Evolutionary conservation across 371 early-diverging fungal species (phyloP).

Genomic region (Rhizopus stolonifer): DNA sequence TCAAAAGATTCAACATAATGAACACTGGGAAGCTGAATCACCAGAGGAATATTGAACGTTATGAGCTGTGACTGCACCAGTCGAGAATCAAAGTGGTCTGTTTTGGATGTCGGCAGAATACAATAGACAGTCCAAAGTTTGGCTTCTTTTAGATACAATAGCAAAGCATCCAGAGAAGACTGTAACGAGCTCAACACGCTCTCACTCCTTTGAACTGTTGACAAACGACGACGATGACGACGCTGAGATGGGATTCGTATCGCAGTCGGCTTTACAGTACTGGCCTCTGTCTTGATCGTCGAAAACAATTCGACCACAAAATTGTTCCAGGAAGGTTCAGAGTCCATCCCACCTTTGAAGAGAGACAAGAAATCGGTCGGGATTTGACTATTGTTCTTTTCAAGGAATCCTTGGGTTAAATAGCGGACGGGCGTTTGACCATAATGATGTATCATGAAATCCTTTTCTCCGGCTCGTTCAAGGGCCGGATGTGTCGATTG

Average conservation of each 20-base stretch:
- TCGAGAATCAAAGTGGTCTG: slow-evolving; percentile 58
- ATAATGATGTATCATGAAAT: slow-evolving; percentile 83
- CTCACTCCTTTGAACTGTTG: too few relatives aligned
- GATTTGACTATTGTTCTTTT: slow-evolving; percentile 67
- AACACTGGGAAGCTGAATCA: slow-evolving; percentile 48
- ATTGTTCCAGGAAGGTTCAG: slow-evolving; percentile 55
- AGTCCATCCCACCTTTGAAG: slow-evolving; percentile 60
- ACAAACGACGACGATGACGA: too few relatives aligned
- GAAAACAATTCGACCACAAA: slow-evolving; percentile 43
- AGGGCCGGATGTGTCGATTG: slow-evolving; percentile 42
- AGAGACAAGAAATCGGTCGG: slow-evolving; percentile 83
- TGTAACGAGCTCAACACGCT: too few relatives aligned
- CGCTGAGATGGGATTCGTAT: slow-evolving; percentile 49
- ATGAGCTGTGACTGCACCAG: slow-evolving; percentile 60
- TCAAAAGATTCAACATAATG: slow-evolving; percentile 59
- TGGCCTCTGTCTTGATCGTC: slow-evolving; percentile 58
- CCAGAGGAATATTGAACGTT: slow-evolving; percentile 48
- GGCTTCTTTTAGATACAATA: slow-evolving; percentile 78
- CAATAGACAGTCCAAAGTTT: slow-evolving; percentile 86
- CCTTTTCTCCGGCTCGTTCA: too few relatives aligned
- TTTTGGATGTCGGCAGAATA: slow-evolving; percentile 66
- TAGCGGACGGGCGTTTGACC: slow-evolving; percentile 65
- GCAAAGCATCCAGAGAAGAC: slow-evolving; percentile 72
- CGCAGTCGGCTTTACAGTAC: slow-evolving; percentile 50
- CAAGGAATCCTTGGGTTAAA: slow-evolving; percentile 70